Evolutionary conservation across 495 filamentous ascomycete species (phyloP), one percentile per base, ranked within the genome.

Genomic region (Trichoderma reesei): DNA sequence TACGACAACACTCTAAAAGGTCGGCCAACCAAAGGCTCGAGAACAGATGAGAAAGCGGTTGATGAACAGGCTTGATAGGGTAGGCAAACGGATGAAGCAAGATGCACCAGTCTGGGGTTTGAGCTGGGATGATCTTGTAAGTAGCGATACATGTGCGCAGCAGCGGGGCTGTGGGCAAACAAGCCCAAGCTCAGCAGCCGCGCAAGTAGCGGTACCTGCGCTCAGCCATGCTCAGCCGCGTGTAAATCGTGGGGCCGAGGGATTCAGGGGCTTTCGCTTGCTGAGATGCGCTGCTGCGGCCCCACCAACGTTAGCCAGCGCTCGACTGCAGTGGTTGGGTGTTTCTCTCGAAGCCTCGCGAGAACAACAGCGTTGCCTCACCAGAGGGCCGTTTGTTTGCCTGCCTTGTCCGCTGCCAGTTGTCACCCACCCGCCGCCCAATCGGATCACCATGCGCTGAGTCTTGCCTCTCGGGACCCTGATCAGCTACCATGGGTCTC

Each of bases 401-500:
- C 41, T 11, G 18, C 59, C 36, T 41, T 61, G 36, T 26, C 26
- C 26, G 26, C 26, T 26, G 26, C 26, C 26, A 26, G 26, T 26
- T 26, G 26, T 26, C 26, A 26, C 1, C 26, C n/a, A 16, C 36
- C 59, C 8, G 36, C 5, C 36, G 11, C 20, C 59, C 36, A 38
- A 61, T 41, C 44, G 18, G 44, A 18, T 9, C 61, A 63, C 18
- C 39, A 64, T 64, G 54, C 18, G 54, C 63, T 64, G 63, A 64
- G 9, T 9, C 33, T 33, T 7, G 5, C 46, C 3, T n/a, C 16
- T 36, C 14, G 18, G 46, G 54, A 38, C 63, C 63, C 46, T 26
- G 31, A 61, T n/a, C 61, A 63, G 5, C 37, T 59, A 66, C 64
- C 18, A 73, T 73, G 70, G 71, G 73, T 61, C 56, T 71, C 44